Percentiles rank a stretch among this genome's conserved stretches.
phyloP scores from a whole-genome alignment of 2,329 filamentous ascomycete genomes.

The Incumbomyces lentus region DNA sequence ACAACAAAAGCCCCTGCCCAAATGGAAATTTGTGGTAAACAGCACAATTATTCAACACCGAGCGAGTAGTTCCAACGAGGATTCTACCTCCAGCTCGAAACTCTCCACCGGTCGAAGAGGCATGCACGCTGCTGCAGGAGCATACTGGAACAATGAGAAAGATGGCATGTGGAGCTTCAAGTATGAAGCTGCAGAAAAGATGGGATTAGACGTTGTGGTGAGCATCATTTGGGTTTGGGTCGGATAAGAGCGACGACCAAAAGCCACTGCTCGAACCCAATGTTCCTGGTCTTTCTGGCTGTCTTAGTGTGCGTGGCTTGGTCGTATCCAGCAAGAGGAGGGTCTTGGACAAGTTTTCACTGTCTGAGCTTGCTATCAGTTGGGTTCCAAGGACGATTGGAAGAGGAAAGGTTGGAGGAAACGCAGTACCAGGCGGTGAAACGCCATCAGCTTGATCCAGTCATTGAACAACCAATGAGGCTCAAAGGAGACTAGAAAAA shows the following conservation, averaged over 20 bases:
- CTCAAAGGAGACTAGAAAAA: too few species aligned
- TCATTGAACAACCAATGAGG: too few species aligned
- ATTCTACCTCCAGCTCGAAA: conserved; percentile 37
- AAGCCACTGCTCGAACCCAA: too few species aligned
- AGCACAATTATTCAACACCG: conserved; percentile 93
- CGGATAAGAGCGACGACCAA: conserved; percentile 8
- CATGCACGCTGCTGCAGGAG: conserved; percentile 41
- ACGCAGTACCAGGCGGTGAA: too few species aligned
- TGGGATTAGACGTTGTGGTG: conserved; percentile 39
- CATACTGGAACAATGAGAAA: conserved; percentile 42
- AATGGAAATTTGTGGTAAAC: conserved; percentile 80
- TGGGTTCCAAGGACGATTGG: too few species aligned
- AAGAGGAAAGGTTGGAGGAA: too few species aligned
- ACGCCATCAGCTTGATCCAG: too few species aligned
- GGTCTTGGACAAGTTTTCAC: too few species aligned
- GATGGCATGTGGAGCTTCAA: conserved; percentile 45
- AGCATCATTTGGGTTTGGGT: conserved; percentile 38
- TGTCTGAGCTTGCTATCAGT: too few species aligned
- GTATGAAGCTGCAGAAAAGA: conserved; percentile 36
- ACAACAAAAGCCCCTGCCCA: not conserved
- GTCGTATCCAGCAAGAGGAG: too few species aligned
- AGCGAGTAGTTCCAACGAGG: conserved; percentile 43
- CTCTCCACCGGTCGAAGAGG: conserved; percentile 64
- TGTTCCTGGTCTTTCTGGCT: too few species aligned
- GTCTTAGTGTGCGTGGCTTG: too few species aligned